Conservation (phyloP, 2,329 filamentous ascomycete species). For the Alternaria panax region DNA sequence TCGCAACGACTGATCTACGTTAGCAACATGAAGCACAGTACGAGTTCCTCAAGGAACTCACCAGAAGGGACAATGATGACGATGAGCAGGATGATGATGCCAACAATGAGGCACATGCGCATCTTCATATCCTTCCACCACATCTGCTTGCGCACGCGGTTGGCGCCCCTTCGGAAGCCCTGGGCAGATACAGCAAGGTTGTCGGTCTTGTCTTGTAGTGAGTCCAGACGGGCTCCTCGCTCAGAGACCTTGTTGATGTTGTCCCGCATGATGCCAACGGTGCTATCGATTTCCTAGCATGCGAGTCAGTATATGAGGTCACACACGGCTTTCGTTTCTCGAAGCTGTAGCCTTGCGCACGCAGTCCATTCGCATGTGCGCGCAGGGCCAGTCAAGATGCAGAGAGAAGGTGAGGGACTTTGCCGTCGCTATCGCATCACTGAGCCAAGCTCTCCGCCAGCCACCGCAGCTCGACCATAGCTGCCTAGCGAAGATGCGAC, state of each 20-base stretch:
- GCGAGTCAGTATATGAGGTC: constrained; percentile 20
- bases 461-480: constrained; percentile 12
- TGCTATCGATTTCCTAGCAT: constrained; percentile 91
- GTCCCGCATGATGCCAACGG: constrained; percentile 92
- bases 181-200: constrained; percentile 92
- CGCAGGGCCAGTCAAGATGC: not conserved
- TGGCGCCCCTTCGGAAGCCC: constrained; percentile 94
- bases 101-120: constrained; percentile 93
- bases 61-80: constrained; percentile 94
- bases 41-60: constrained; percentile 58
- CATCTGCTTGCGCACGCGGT: constrained; percentile 92
- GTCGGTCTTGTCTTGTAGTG: constrained; percentile 90
- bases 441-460: constrained; percentile 21
- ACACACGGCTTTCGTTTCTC: not conserved
- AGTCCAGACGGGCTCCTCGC: constrained; percentile 87
- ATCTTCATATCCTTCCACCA: constrained; percentile 99
- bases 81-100: constrained; percentile 88
- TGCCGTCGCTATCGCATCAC: constrained; percentile 12
- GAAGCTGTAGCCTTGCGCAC: not conserved
- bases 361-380: not conserved
- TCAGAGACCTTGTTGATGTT: constrained; percentile 98
- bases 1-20: constrained; percentile 37
- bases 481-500: constrained; percentile 5
- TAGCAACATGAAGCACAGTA: constrained; percentile 7
- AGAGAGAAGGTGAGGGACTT: not conserved